Conservation (phyloP, 2,329 filamentous ascomycete species). For the Scopulariopsis brevicaulis region DNA sequence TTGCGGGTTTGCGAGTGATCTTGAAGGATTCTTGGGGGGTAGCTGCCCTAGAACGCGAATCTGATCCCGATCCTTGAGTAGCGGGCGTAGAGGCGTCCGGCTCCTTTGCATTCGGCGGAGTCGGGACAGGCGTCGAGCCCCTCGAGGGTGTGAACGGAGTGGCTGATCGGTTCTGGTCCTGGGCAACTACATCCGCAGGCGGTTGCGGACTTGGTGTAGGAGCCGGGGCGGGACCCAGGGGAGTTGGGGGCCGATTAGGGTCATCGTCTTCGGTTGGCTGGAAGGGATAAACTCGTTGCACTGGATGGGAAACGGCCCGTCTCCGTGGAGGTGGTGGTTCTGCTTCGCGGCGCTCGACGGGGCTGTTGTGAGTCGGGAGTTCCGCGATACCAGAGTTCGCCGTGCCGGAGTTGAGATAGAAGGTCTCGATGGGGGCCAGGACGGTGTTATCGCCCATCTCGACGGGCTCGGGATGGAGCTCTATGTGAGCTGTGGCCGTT, state of each 20-base stretch:
- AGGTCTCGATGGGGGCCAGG: slow-evolving; percentile 20
- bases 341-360: slow-evolving; percentile 11
- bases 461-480: slow-evolving; percentile 29
- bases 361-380: slow-evolving; percentile 21
- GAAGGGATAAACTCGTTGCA: slow-evolving; percentile 7
- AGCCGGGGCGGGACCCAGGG: background rate
- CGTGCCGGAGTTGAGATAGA: slow-evolving; percentile 6
- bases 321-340: slow-evolving; percentile 9
- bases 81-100: background rate
- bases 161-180: background rate
- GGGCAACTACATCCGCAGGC: background rate
- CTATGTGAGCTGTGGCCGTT: slow-evolving; percentile 26
- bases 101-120: background rate
- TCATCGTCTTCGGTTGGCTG: slow-evolving; percentile 6
- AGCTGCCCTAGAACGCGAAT: background rate
- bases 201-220: background rate
- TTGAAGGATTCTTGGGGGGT: background rate
- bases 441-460: slow-evolving; percentile 29
- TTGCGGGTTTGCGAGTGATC: slow-evolving; percentile 4
- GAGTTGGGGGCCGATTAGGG: slow-evolving; percentile 3
- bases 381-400: slow-evolving; percentile 17
- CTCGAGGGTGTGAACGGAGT: background rate
- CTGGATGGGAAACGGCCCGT: slow-evolving; percentile 3
- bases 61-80: background rate
- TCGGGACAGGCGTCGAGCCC: background rate